Conservation (phyloP, 495 filamentous ascomycete species). For the Podospora conica region DNA sequence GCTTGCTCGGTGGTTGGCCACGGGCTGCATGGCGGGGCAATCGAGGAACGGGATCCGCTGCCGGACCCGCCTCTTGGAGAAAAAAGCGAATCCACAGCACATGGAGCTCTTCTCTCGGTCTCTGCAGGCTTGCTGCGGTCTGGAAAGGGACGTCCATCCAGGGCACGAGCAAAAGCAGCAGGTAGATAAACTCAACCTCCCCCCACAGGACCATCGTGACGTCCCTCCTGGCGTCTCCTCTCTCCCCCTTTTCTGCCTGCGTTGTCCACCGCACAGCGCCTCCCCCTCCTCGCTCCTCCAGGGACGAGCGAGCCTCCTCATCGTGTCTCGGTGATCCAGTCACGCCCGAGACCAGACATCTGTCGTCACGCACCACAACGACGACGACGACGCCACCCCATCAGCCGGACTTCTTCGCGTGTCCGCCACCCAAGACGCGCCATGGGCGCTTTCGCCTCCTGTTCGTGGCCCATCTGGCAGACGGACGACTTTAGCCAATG, state of each 20-base stretch:
- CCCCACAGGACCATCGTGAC: background rate
- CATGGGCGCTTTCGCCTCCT: slow-evolving; percentile 55
- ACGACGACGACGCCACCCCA: background rate
- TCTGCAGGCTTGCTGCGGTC: too few relatives aligned
- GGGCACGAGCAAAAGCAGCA: background rate
- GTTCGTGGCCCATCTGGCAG: slow-evolving; percentile 74
- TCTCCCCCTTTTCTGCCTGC: background rate
- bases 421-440: slow-evolving; percentile 17
- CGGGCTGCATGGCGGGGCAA: background rate
- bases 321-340: background rate
- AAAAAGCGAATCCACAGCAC: background rate
- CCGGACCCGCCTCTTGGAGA: background rate
- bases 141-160: background rate
- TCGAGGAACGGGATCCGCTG: background rate
- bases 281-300: background rate
- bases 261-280: background rate
- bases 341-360: background rate
- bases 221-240: background rate
- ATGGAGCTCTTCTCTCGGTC: too few relatives aligned
- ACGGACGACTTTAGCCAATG: slow-evolving; percentile 83
- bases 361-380: background rate
- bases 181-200: slow-evolving; percentile 1
- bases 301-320: background rate
- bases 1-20: background rate
- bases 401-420: slow-evolving; percentile 5